Percentiles rank a stretch among this genome's conserved stretches.
phyloP scores from a whole-genome alignment of 106 monocot species.

The Allium cepa region DNA sequence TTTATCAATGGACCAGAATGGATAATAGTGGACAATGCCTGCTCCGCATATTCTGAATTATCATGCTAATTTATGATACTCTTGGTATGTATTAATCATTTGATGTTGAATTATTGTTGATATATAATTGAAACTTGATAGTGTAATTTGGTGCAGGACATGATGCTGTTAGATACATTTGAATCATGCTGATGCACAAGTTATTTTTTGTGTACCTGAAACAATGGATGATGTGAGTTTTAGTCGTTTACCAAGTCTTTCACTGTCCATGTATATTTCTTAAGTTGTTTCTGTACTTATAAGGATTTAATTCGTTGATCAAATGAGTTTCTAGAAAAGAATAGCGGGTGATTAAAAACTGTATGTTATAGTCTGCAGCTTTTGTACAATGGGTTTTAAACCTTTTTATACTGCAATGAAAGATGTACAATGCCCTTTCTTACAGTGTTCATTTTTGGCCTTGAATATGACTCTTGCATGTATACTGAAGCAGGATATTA shows the following conservation, averaged over 20 bases:
- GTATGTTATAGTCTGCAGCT: too few species aligned
- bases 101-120: background rate
- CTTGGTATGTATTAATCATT: slow-evolving; percentile 47
- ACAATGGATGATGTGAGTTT: slow-evolving; percentile 68
- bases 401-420: too few species aligned
- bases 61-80: slow-evolving; percentile 93
- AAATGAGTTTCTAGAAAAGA: too few species aligned
- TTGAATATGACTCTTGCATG: too few species aligned
- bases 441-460: too few species aligned
- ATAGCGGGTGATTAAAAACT: too few species aligned
- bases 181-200: slow-evolving; percentile 74
- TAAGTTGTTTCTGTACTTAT: too few species aligned
- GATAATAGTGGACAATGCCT: slow-evolving; percentile 94
- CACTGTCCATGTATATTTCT: background rate
- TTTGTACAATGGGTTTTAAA: too few species aligned
- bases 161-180: slow-evolving; percentile 90
- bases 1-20: slow-evolving; percentile 94
- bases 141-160: slow-evolving; percentile 54
- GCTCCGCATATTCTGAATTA: slow-evolving; percentile 88
- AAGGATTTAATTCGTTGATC: too few species aligned
- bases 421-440: too few species aligned
- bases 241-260: background rate
- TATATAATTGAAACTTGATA: background rate
- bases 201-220: slow-evolving; percentile 80
- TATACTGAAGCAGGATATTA: too few species aligned